Evolutionary conservation across 352 stramenopile genomes (phyloP).

Genomic region (Plasmopara muralis): DNA sequence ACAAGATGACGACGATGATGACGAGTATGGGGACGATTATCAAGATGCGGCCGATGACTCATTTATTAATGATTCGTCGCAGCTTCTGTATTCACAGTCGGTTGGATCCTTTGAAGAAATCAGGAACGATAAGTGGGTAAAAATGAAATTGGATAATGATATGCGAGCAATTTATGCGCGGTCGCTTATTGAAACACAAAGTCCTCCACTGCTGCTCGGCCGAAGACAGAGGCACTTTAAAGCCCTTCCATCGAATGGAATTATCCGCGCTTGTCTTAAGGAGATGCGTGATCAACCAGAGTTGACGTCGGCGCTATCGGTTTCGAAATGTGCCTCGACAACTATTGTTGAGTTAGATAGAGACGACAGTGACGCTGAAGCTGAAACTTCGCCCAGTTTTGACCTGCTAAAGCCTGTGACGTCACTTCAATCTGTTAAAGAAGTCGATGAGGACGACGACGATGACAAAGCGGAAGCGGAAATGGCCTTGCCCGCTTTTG

Average conservation of each 20-base stretch:
- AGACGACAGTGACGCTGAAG: constrained; percentile 12
- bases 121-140: constrained; percentile 10
- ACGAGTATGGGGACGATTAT: constrained; percentile 56
- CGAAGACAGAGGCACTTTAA: constrained; percentile 33
- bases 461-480: background rate
- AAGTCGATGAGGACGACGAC: constrained; percentile 1
- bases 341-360: constrained; percentile 13
- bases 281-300: constrained; percentile 24
- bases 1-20: constrained; percentile 52
- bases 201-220: constrained; percentile 20
- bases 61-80: constrained; percentile 81
- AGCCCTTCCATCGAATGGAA: constrained; percentile 41
- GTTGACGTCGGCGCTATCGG: constrained; percentile 6
- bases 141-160: constrained; percentile 31
- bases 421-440: constrained; percentile 2
- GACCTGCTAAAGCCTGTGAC: constrained; percentile 15
- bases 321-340: constrained; percentile 6
- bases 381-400: constrained; percentile 24
- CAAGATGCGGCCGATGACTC: constrained; percentile 47
- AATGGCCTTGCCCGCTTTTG: constrained; percentile 17
- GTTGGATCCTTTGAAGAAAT: constrained; percentile 21
- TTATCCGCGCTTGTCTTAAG: constrained; percentile 61
- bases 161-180: constrained; percentile 78
- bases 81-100: constrained; percentile 69
- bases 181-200: constrained; percentile 58